Base-by-base conservation (phyloP, 805 yeast genomes). In the Saccharomycopsis fibuligera region DNA sequence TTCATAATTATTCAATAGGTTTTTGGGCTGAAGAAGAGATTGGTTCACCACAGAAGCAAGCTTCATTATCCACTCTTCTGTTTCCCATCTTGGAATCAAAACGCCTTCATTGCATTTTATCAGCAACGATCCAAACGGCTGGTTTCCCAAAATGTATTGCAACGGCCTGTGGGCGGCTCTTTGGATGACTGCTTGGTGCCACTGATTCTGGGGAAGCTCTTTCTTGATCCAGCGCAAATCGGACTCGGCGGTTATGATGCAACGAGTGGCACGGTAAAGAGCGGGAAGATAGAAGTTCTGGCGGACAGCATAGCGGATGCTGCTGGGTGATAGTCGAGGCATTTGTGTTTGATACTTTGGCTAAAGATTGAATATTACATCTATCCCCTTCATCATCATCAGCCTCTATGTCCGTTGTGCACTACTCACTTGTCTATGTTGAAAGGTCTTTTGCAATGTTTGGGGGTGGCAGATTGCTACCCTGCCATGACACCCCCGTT, bases 71-170 rank as follows among this genome's bases (percentile, higher is more conserved):
- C 97, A 91, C 59, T 88, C 96, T 62, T 91, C 98, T 0, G 99
- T 91, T 61, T 91, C 99, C 84, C 91, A 81, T 44, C 99, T 66
- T 0, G 99, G 98, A 24, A 91, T 90, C 51, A 91, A 66, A 1
- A 88, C 97, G 0, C 79, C 79, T 1, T 67, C 68, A 25, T 63
- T 58, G 58, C 96, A 86, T 23, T 58, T 49, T 3, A 91, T 72
- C 10, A 75, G 77, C 43, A 91, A 60, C 1, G 62, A 51, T 0
- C 93, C 95, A 68, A 91, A 91, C 1, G 98, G 98, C 64, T 90
- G 97, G 0, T 79, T 66, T 0, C 93, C 89, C 8, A 91, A 66
- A 9, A 91, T 76, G 62, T 91, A 90, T 62, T 91, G 98, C 37
- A 91, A 63, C 0, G 99, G 98, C 6, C 72, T 76, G 3, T 71